phyloP scores from a whole-genome alignment of 2,329 filamentous ascomycete species.

The Phyllosticta citrichinensis region DNA sequence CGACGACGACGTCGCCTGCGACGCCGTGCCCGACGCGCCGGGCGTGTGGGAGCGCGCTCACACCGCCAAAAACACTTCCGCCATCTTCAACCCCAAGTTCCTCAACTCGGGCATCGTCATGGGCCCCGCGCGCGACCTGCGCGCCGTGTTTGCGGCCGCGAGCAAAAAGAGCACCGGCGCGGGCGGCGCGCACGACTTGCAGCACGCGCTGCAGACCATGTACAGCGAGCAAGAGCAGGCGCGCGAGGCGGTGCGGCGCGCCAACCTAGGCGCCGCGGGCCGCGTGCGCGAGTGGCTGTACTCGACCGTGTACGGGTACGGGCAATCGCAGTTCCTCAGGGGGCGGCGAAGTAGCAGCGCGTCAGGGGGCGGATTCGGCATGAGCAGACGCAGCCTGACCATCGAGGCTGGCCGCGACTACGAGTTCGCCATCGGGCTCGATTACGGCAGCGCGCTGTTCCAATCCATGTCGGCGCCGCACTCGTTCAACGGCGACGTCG shows the following conservation, averaged over 20 bases:
- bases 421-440: conserved; percentile 43
- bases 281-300: conserved; percentile 21
- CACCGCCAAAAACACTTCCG: background rate
- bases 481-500: conserved; percentile 8
- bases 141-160: conserved; percentile 35
- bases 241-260: conserved; percentile 27
- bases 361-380: background rate
- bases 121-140: conserved; percentile 41
- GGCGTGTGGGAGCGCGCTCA: conserved; percentile 32
- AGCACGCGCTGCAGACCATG: conserved; percentile 38
- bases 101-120: conserved; percentile 41
- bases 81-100: conserved; percentile 28
- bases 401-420: conserved; percentile 31
- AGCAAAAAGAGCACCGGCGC: conserved; percentile 16
- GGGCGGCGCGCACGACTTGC: conserved; percentile 24
- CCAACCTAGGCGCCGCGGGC: conserved; percentile 15
- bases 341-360: background rate
- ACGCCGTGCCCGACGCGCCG: conserved; percentile 41
- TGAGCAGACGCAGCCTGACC: conserved; percentile 6
- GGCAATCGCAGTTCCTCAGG: conserved; percentile 16
- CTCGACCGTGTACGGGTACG: conserved; percentile 3
- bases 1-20: conserved; percentile 39
- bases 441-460: conserved; percentile 43
- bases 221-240: conserved; percentile 46
- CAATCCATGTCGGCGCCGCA: conserved; percentile 9